Evolutionary conservation across 1,284 basidiomycete species (phyloP), one percentile per base, ranked within the genome.

Genomic region (Cutaneotrichosporon sp.): DNA sequence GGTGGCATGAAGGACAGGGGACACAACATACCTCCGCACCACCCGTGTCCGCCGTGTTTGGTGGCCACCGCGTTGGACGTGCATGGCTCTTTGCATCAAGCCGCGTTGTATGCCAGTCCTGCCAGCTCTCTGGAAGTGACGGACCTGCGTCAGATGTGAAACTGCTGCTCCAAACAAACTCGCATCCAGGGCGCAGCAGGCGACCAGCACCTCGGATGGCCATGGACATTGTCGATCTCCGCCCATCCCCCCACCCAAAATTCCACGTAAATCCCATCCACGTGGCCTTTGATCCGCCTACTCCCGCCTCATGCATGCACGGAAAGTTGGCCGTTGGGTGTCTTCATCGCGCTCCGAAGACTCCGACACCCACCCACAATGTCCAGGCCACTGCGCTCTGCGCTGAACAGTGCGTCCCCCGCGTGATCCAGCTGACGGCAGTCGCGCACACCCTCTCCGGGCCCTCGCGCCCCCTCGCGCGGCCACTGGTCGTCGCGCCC

Each of bases 331-430:
- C 20, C 25, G 45, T n/a, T n/a, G n/a, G n/a, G 22, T 16, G 11
- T 47, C 45, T 25, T 25, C 33, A 47, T 45, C 51, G 16, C 22
- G 11, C 49, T 52, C 29, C 29, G 50, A 52, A 49, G 46, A 33
- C 53, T 25, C 29, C 59, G 38, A 49, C 60, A 54, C 27, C 33
- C 11, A 47, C 51, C 43, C 11, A 47, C 51, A 34, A 67, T 67
- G 65, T 67, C 65, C 34, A 61, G 65, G 59, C 60, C 64, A 58
- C 62, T 67, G 24, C 62, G 65, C 62, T 63, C 61, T 0, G 65
- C 65, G 38, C 56, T 62, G 45, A 46, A 42, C 49, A 27, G 65
- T 67, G 22, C 16, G 64, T 60, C 27, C 8, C 1, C 29, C 22
- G 7, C 13, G 16, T 18, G 27, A 24, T 8, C 33, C 2, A 27